These are phyloP conservation scores for Samsoniella hepiali DNA, from an alignment of 2,329 filamentous ascomycete species.

Conservation along the genomic window DNA sequence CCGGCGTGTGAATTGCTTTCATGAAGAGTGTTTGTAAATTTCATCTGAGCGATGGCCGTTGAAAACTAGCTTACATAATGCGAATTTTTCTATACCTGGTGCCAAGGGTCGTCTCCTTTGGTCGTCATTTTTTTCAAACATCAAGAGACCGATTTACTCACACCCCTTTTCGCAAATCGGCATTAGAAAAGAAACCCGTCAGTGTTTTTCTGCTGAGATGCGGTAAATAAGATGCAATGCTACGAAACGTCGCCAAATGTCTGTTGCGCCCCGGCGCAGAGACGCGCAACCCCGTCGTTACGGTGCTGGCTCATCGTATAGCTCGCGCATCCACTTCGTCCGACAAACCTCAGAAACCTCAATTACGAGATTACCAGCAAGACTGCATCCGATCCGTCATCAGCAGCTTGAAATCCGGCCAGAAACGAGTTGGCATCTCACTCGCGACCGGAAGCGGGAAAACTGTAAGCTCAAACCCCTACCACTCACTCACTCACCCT, in stretches of 20 bases:
- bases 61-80: slow-evolving; percentile 14
- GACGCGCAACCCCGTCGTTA: slow-evolving; percentile 15
- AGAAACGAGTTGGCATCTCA: slow-evolving; percentile 79
- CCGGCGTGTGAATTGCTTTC: background rate
- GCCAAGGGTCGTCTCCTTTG: background rate
- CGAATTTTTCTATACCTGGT: background rate
- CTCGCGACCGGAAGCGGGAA: slow-evolving; percentile 87
- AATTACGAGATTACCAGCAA: slow-evolving; percentile 78
- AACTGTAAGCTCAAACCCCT: slow-evolving; percentile 54
- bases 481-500: slow-evolving; percentile 18
- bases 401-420: slow-evolving; percentile 62
- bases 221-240: slow-evolving; percentile 36
- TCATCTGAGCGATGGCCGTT: background rate
- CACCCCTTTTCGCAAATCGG: background rate
- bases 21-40: slow-evolving; percentile 1
- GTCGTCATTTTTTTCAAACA: background rate
- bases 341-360: slow-evolving; percentile 38
- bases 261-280: slow-evolving; percentile 24
- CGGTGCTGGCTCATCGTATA: slow-evolving; percentile 13
- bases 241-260: slow-evolving; percentile 31
- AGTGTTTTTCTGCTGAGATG: background rate
- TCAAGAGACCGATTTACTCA: background rate
- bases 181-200: background rate
- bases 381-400: slow-evolving; percentile 86
- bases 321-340: slow-evolving; percentile 14